Evolutionary conservation across 2,329 filamentous ascomycete genomes (phyloP), one percentile per base, ranked within the genome.

Genomic region (Apiospora sp.): DNA sequence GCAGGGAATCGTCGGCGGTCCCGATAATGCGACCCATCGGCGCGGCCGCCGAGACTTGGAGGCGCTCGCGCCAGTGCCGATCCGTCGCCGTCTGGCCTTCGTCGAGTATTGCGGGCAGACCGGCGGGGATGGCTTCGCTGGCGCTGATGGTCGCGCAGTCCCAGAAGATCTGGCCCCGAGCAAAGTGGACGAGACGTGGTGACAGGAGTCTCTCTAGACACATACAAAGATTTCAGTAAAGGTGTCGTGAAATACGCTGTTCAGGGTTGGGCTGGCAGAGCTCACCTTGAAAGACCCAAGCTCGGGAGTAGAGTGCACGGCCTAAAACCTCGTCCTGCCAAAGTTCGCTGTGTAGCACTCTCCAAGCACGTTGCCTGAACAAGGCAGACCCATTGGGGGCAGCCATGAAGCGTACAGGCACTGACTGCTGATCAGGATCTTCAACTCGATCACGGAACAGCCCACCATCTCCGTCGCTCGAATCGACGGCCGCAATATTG

Each of bases 71-170:
- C 74, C 74, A 76, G 41, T 72, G 73, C n/a, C 75, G 71, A 30
- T 75, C 75, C 3, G 70, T 69, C 27, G 70, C 64, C 0, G 74
- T 61, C 43, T 44, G 43, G 8, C 41, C 14, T 12, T 30, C 54
- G 64, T 76, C 75, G 30, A 75, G 68, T 12, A 43, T 49, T 7
- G 48, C 24, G 0, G 76, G 73, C 14, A 78, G 70, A 1, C 76
- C 76, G 0, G 19, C 12, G 0, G 77, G 76, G 22, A 76, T 69
- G 0, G 70, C 27, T 41, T 78, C 77, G 72, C 74, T 74, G 0
- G 76, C 76, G 22, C 69, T 73, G n/a, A 74, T 14, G 4, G 72
- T 75, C 16, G 74, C 74, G 27, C 77, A 78, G 71, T 78, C 76
- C 76, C 76, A 78, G 71, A 78, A 76, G 0, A 78, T 67, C 27